Evolutionary conservation across 169 alveolate genomes (phyloP).

Genomic region (Plasmodium blacklocki): DNA sequence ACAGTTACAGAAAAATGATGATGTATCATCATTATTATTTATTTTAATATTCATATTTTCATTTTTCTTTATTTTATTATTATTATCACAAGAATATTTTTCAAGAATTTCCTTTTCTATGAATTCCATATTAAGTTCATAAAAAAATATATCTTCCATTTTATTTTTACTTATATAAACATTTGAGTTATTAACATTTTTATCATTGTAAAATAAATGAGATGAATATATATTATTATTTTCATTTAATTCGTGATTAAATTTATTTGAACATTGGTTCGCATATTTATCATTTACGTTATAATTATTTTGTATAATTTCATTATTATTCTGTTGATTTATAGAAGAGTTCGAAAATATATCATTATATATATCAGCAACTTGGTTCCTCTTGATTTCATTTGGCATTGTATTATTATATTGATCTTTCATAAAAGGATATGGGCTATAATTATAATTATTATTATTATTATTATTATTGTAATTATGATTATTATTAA

Average conservation of each 20-base stretch:
- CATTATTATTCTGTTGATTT: background rate
- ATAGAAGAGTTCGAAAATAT: constrained; percentile 16
- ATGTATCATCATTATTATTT: too few relatives aligned
- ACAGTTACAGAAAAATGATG: too few relatives aligned
- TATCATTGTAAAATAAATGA: background rate
- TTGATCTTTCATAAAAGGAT: too few relatives aligned
- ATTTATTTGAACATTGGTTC: too few relatives aligned
- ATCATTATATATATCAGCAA: constrained; percentile 41
- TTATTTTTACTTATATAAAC: background rate
- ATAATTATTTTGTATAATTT: background rate
- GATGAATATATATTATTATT: background rate
- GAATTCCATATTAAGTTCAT: constrained; percentile 29
- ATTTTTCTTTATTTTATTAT: background rate
- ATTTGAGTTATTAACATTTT: constrained; percentile 5
- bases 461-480: background rate
- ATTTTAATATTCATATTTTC: background rate
- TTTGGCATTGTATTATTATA: too few relatives aligned
- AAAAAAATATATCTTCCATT: background rate
- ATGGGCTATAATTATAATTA: background rate
- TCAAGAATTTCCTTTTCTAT: constrained; percentile 38
- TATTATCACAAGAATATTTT: background rate
- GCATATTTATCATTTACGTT: too few relatives aligned
- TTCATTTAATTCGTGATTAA: background rate
- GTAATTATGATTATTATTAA: background rate
- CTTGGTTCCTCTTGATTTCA: background rate